A percentile compares a stretch with the other conserved stretches of the same genome.
These are phyloP conservation scores for Phytophthora lateralis DNA, from an alignment of 352 stramenopile species.

Conservation along the genomic window DNA sequence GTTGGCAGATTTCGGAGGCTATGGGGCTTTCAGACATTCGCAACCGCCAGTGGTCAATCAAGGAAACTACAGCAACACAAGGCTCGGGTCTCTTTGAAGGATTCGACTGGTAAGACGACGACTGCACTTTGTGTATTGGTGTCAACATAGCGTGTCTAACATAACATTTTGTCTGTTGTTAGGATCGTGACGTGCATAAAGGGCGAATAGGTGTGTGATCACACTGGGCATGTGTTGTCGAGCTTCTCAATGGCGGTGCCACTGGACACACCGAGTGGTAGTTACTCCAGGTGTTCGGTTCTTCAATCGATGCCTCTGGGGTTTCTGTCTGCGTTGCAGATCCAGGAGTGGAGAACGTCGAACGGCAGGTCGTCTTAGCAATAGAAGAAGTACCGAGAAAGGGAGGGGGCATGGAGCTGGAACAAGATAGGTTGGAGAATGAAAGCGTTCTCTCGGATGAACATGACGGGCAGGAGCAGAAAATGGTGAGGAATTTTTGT, in stretches of 20 bases:
- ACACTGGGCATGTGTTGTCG: conserved; percentile 5
- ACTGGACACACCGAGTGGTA: conserved; percentile 16
- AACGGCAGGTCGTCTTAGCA: conserved; percentile 21
- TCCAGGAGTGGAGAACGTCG: conserved; percentile 11
- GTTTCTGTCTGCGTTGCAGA: conserved; percentile 9
- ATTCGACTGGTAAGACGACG: conserved; percentile 95
- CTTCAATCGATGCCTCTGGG: conserved; percentile 3
- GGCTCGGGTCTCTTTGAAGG: conserved; percentile 99
- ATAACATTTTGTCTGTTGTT: conserved; percentile 6
- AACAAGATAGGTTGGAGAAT: conserved; percentile 16
- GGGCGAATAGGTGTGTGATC: conserved; percentile 59
- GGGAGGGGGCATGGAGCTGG: conserved; percentile 6
- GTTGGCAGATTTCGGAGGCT: conserved; percentile 95
- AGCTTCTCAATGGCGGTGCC: conserved; percentile 4
- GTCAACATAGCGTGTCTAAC: conserved; percentile 13
- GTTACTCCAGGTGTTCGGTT: neutral
- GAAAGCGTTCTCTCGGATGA: conserved; percentile 10
- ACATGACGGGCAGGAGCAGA: conserved; percentile 1
- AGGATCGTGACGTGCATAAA: conserved; percentile 93
- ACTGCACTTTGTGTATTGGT: neutral
- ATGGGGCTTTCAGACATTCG: conserved; percentile 98
- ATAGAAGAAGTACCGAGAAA: conserved; percentile 25
- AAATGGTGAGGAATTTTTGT: conserved; percentile 28
- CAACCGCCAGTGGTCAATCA: conserved; percentile 99
- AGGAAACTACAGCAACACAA: conserved; percentile 98